Evolutionary conservation across 768 basidiomycete genomes (phyloP).

Genomic region (Pleurotus citrinopileatus): DNA sequence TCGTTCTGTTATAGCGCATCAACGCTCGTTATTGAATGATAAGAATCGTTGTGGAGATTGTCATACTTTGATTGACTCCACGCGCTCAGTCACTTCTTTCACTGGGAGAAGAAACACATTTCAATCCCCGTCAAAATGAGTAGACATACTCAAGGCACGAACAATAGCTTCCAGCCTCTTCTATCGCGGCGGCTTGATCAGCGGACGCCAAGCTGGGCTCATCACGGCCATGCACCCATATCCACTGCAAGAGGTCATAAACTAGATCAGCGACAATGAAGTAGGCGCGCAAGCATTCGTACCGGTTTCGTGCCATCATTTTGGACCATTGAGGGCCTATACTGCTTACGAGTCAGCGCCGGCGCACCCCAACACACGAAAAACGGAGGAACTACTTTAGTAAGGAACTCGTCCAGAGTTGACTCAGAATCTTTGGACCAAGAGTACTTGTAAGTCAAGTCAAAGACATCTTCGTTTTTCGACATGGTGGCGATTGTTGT

Average conservation of each 20-base stretch:
- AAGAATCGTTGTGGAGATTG: neutral
- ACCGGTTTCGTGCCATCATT: conserved; percentile 77
- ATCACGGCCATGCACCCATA: conserved; percentile 49
- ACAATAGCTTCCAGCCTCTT: conserved; percentile 39
- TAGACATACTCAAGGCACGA: conserved; percentile 35
- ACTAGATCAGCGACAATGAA: neutral
- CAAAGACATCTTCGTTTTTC: conserved; percentile 38
- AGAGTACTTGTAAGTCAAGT: conserved; percentile 43
- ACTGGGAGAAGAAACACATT: conserved; percentile 34
- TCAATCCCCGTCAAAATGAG: neutral
- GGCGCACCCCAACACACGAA: neutral
- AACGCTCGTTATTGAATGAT: neutral
- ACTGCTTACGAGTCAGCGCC: conserved; percentile 34
- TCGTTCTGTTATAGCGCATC: conserved; percentile 46
- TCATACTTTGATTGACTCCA: conserved; percentile 60
- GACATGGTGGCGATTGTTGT: conserved; percentile 12
- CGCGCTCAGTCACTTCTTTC: conserved; percentile 49
- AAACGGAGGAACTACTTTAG: conserved; percentile 38
- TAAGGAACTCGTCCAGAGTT: conserved; percentile 50
- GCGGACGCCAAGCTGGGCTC: conserved; percentile 20
- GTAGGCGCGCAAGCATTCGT: conserved; percentile 17
- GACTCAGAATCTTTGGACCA: conserved; percentile 45
- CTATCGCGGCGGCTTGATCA: conserved; percentile 29
- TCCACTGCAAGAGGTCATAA: conserved; percentile 61
- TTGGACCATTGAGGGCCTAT: conserved; percentile 74